Base-by-base conservation (phyloP, 257 asterid genomes). In the Solanum sitiens region DNA sequence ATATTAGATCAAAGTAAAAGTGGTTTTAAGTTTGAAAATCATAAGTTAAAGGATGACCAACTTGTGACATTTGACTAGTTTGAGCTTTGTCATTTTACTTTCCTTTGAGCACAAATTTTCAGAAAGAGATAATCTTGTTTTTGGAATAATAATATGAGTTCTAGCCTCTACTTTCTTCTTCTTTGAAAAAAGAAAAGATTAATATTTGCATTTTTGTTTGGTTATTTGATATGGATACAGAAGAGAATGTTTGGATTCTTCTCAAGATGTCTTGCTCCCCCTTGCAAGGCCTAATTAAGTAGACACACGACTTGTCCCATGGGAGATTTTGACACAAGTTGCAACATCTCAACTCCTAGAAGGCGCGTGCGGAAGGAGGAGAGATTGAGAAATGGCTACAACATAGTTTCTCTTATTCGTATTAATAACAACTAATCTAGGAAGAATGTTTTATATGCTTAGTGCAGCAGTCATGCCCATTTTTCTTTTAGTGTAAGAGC, bases 221-320 rank as follows among this genome's bases (percentile, higher is more conserved):
- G 2, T 65, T 23, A 10, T 27, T 75, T 86, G 21, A 53, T 18
- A 47, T 86, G 40, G 7, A 21, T 91, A 94, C 97, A 96, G 99
- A 94, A 94, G 91, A 94, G 89, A 82, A 91, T 93, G 92, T 90
- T 95, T 90, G 98, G 98, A 75, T 94, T 96, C 94, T 93, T 96
- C 80, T 94, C 98, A 63, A 92, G 95, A 89, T 96, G 99, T 94
- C 93, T 96, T 90, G 95, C 87, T 85, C 96, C 98, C 4, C 97
- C 96, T 61, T 96, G 99, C 83, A 91, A 89, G 70, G 92, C 95
- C 59, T 96, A n/a, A n/a, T n/a, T n/a, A 93, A 93, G 21, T 56
- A 56, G 65, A n/a, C 20, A 40, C 50, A 44, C 63, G 8, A 16
- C 16, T 44, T 4, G 37, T 4, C 25, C 39, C 13, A 76, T 42